A percentile compares a stretch with the other conserved stretches of the same genome.
phyloP scores from a whole-genome alignment of 2,329 filamentous ascomycete genomes.

The Graphilbum fragrans region DNA sequence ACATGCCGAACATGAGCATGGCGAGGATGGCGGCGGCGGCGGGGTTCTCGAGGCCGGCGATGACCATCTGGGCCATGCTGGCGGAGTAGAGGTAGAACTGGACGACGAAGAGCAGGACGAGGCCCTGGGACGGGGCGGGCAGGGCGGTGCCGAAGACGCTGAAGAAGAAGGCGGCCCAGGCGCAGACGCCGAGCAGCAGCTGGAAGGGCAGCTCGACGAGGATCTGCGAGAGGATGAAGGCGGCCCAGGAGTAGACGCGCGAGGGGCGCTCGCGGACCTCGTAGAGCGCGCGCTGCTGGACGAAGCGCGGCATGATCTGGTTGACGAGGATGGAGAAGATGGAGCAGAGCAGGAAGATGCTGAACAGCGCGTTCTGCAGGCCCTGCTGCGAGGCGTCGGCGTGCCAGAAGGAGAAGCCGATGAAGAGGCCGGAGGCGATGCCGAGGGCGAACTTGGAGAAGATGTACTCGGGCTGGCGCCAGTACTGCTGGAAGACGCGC shows the following conservation, averaged over 20 bases:
- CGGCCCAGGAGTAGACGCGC: conserved; percentile 74
- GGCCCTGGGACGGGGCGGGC: conserved; percentile 41
- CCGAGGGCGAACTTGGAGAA: conserved; percentile 68
- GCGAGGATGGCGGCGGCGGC: conserved; percentile 96
- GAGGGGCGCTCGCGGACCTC: conserved; percentile 75
- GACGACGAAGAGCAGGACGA: conserved; percentile 53
- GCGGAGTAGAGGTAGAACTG: conserved; percentile 59
- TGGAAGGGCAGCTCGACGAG: conserved; percentile 80
- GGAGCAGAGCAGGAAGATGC: conserved; percentile 71
- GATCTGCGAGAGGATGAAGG: conserved; percentile 74
- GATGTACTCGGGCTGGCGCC: conserved; percentile 81
- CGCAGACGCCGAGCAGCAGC: conserved; percentile 54
- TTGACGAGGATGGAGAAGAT: conserved; percentile 70
- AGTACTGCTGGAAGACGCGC: conserved; percentile 83
- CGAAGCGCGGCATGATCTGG: conserved; percentile 77
- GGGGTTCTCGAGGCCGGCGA: conserved; percentile 55
- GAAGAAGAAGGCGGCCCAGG: conserved; percentile 66
- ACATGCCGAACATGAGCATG: conserved; percentile 85
- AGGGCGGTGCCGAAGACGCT: conserved; percentile 49
- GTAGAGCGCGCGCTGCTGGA: conserved; percentile 67
- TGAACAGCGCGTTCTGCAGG: conserved; percentile 74
- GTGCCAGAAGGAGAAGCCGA: conserved; percentile 70
- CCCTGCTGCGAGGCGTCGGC: conserved; percentile 61
- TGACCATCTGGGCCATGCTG: conserved; percentile 62
- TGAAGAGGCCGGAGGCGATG: conserved; percentile 55